Base-by-base conservation (phyloP, 164 flowering plant species). In the Sextonia rubra region DNA sequence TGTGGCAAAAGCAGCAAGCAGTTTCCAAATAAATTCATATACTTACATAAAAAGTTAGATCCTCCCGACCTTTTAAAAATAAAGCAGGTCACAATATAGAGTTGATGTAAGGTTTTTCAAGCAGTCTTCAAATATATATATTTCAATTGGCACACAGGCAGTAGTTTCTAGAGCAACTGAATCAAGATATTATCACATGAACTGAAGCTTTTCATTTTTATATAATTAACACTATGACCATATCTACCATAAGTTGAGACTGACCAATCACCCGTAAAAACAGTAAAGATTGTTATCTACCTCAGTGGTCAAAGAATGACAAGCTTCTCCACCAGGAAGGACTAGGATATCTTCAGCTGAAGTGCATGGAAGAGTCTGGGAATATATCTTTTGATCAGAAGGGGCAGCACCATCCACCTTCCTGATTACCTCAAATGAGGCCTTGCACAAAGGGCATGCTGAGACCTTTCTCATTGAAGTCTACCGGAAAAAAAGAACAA, bases 401-500 rank as follows among this genome's bases (percentile, higher is more conserved):
- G 81, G 74, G 49, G 65, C 85, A 60, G 86, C 95, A 78, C 80
- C 88, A 26, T 90, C 95, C 74, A 92, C 83, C 80, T 85, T 90
- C 27, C 80, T 88, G 73, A 96, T 93, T 84, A 82, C 79, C 27
- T 29, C 49, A 80, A 91, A 96, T 70, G 79, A 79, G 55, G 91
- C 83, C 87, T 93, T 96, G 89, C 98, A 96, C 83, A 93, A 76
- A 69, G 98, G 99, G 76, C 99, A 96, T 25, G 91, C 83, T 68
- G 95, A 82, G 52, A 68, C 68, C 74, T 85, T 92, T 77, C 91
- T 70, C 71, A 64, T 82, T 71, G 89, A 84, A 81, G 76, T 86
- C 99, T 96, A 64, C 47, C 76, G 20, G 60, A 17, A 49, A 49
- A 49, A 52, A 17, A 37, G 44, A 37, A 37, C n/a, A 52, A 20